Base-by-base conservation (phyloP, 2,329 filamentous ascomycete species). In the Diaporthe velutina region DNA sequence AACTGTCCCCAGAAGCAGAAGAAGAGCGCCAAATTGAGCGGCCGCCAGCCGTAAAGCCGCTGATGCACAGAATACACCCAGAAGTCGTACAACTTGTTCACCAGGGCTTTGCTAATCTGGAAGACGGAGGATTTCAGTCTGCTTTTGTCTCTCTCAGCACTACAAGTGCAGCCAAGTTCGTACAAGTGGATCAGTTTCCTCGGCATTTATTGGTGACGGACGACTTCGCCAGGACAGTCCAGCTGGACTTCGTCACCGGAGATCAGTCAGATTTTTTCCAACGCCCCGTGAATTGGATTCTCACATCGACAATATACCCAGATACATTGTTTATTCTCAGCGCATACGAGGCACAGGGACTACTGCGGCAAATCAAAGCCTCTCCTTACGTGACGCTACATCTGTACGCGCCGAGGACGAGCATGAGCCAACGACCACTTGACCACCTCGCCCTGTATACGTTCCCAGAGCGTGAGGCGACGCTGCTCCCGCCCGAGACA, bases 1-100 rank as follows among this genome's bases (percentile, higher is more conserved):
- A 94, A 76, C 83, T 95, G 0, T 85, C 90, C 0, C 91, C 90
- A 0, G 92, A 95, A 75, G 86, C 89, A 1, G 90, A 94, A 77
- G 82, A 88, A 35, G 90, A 94, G 77, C 83, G 86, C 1, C 83
- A 93, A 66, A 77, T 90, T 1, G 84, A 93, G 76, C 84, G 83
- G 1, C 89, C 91, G 0, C 78, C 80, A 0, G 74, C 80, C 0
- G 83, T 84, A 1, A 54, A 78, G 1, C 84, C 91, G 0, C 78
- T 76, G 0, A 1, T 13, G 0, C 89, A 92, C 61, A 3, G 0
- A 0, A 13, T 91, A 0, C 86, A 91, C 70, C 17, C 72, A 0
- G 82, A 88, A 48, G 70, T 94, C 0, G 4, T 30, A 0, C 4
- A 54, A 0, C 87, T 92, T 55, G 83, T 86, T 0, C 5, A 50